These are phyloP conservation scores for Lenzites betulinus DNA, from an alignment of 768 basidiomycete genomes.

Conservation along the genomic window DNA sequence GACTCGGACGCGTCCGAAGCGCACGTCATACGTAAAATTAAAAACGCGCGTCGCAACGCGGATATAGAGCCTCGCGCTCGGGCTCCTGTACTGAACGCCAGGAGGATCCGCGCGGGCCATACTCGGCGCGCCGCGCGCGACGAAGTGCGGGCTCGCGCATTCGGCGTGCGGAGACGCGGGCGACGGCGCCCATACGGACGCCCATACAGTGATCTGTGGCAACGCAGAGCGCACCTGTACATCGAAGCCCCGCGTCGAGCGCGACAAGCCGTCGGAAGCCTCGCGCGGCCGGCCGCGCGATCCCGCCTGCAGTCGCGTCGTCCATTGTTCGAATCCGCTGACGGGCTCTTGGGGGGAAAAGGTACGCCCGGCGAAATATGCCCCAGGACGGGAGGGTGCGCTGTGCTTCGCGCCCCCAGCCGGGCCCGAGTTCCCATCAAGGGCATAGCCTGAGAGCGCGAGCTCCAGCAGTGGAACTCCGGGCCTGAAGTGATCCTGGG, in stretches of 20 bases:
- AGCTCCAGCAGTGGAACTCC: constrained; percentile 4
- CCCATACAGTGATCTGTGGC: not conserved
- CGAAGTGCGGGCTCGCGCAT: not conserved
- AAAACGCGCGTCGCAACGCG: not conserved
- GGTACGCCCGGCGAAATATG: constrained; percentile 21
- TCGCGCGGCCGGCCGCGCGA: not conserved
- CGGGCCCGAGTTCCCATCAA: constrained; percentile 14
- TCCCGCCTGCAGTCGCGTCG: not conserved
- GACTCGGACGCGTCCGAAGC: not conserved
- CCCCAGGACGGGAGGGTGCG: not conserved
- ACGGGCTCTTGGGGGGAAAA: constrained; percentile 8
- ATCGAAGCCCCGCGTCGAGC: not conserved
- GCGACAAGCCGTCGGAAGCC: no score
- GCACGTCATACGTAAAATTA: not conserved
- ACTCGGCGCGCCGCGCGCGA: not conserved
- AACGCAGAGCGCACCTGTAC: not conserved
- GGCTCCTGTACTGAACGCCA: not conserved
- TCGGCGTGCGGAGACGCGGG: not conserved
- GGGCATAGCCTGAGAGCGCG: constrained; percentile 11
- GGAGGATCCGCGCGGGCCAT: constrained; percentile 11
- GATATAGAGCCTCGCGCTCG: no score
- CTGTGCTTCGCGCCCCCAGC: not conserved
- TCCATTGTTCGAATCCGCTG: not conserved
- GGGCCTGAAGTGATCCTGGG: constrained; percentile 3
- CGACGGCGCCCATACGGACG: not conserved